These are phyloP conservation scores for Fusarium verticillioides DNA, from an alignment of 2,329 filamentous ascomycete genomes.

Conservation along the genomic window DNA sequence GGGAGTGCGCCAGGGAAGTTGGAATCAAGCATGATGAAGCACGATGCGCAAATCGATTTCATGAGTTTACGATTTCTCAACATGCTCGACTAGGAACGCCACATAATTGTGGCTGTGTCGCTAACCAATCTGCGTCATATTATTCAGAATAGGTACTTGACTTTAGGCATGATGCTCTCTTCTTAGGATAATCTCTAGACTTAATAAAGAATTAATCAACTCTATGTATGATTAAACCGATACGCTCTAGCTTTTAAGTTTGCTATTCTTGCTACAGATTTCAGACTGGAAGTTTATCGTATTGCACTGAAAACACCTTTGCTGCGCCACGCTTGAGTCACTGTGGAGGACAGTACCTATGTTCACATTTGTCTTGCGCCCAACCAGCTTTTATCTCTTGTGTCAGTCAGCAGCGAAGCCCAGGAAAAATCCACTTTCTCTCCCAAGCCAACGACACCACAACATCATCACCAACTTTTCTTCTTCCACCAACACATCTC, in stretches of 20 bases:
- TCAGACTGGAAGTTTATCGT: not conserved
- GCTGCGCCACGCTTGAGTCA: conserved; percentile 33
- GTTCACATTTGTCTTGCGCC: conserved; percentile 24
- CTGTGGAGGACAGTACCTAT: conserved; percentile 16
- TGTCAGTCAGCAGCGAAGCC: conserved; percentile 33
- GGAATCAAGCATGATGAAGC: not conserved
- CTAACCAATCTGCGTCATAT: not conserved
- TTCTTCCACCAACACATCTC: conserved; percentile 8
- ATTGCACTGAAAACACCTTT: not conserved
- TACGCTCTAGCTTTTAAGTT: not conserved
- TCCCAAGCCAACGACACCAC: conserved; percentile 42
- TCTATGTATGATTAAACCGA: not conserved
- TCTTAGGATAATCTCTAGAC: not conserved
- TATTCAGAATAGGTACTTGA: conserved; percentile 1
- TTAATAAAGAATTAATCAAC: not conserved
- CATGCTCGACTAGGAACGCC: not conserved
- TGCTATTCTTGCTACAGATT: not conserved
- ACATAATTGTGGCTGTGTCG: conserved; percentile 18
- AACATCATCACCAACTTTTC: conserved; percentile 38
- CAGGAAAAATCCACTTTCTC: conserved; percentile 44
- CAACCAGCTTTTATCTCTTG: conserved; percentile 14
- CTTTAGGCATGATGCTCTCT: not conserved
- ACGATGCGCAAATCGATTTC: conserved; percentile 1
- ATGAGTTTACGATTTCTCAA: not conserved
- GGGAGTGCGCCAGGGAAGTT: not conserved